Conservation (phyloP, 2,329 filamentous ascomycete genomes). For the Fusarium algeriense region DNA sequence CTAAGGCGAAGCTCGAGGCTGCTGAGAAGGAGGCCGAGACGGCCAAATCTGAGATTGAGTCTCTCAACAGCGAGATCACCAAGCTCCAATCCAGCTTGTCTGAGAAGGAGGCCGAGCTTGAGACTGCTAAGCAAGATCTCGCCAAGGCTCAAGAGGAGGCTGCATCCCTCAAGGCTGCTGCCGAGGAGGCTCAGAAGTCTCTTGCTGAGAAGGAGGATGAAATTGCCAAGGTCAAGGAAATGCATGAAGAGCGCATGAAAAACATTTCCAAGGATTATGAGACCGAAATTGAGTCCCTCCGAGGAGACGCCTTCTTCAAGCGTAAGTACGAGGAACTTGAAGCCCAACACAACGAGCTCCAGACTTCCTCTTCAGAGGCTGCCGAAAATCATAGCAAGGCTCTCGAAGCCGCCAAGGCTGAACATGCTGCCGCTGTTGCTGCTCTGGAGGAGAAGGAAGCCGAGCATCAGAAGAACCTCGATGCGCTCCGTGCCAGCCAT, state of each 20-base stretch:
- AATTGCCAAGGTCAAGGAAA: conserved; percentile 64
- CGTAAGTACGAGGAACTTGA: conserved; percentile 73
- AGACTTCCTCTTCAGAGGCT: conserved; percentile 53
- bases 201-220: conserved; percentile 61
- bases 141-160: conserved; percentile 61
- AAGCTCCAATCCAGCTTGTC: conserved; percentile 57
- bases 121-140: conserved; percentile 56
- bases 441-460: conserved; percentile 64
- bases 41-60: conserved; percentile 60
- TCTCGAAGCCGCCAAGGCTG: conserved; percentile 58
- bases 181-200: conserved; percentile 62
- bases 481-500: conserved; percentile 67
- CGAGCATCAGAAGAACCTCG: conserved; percentile 66
- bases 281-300: conserved; percentile 73
- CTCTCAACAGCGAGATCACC: conserved; percentile 55
- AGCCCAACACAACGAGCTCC: conserved; percentile 65
- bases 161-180: conserved; percentile 61
- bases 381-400: conserved; percentile 56
- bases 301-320: conserved; percentile 73
- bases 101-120: conserved; percentile 61
- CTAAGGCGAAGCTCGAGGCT: conserved; percentile 62
- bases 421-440: conserved; percentile 59
- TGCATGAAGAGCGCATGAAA: conserved; percentile 69
- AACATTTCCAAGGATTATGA: conserved; percentile 72
- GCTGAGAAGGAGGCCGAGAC: conserved; percentile 60